Evolutionary conservation across 345 rosid genomes (phyloP), one percentile per base, ranked within the genome.

Genomic region (Lepidium sativum): DNA sequence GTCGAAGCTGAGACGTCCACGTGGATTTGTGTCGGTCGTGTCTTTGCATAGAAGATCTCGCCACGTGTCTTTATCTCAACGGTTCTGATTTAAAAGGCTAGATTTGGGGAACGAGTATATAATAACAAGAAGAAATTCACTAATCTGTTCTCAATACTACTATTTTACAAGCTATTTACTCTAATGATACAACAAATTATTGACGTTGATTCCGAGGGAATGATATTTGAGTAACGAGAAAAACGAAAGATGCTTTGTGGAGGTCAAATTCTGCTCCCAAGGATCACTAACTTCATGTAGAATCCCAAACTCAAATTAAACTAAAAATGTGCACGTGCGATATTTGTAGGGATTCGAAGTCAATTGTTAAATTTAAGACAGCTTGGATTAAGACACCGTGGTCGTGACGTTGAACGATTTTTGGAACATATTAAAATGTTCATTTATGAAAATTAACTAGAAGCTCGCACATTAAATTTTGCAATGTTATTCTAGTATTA

Each of bases 11-110:
- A 67, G 85, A 76, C 89, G 95, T 34, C 97, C 97, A 55, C 81
- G 95, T 6, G 96, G 99, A n/a, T 82, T 94, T 13, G 80, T 86
- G 48, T 94, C 96, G 27, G 85, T 86, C n/a, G 89, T 90, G 60
- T 79, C 95, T 3, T 84, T 95, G 0, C 80, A 85, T 10, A 42
- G 78, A 59, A 86, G 54, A 65, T 85, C 86, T 51, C 92, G 89
- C 71, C 92, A 88, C 84, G 65, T 85, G 82, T 91, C 97, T 0
- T 80, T 81, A 63, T 91, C 99, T 4, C 99, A 94, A 73, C 92
- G 99, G 77, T 94, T 82, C 75, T 94, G 51, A 66, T 69, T 2
- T 1, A 20, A n/a, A 23, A 32, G 27, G 62, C 34, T 8, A 32
- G 39, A 18, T 14, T 16, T 56, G 21, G 4, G 18, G 23, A 21